Conservation (phyloP, 2,329 filamentous ascomycete genomes). For the Aspergillus costaricaensis region DNA sequence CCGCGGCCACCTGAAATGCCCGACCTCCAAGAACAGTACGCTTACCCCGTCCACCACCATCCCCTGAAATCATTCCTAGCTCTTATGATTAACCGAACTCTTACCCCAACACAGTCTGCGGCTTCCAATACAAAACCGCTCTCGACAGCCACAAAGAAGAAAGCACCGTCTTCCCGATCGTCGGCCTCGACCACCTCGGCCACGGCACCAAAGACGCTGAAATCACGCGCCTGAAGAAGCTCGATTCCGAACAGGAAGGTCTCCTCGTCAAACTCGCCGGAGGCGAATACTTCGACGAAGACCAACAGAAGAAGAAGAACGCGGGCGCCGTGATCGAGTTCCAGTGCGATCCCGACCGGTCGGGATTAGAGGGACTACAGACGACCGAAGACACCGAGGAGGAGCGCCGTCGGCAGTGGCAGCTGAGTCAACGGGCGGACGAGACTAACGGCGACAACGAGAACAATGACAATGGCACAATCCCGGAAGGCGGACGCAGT, state of each 20-base stretch:
- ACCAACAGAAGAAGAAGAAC: conserved; percentile 57
- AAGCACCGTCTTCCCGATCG: conserved; percentile 68
- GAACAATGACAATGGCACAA: conserved; percentile 12
- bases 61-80: neutral
- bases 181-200: conserved; percentile 65
- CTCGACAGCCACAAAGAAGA: conserved; percentile 54
- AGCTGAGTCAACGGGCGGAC: conserved; percentile 11
- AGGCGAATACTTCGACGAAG: conserved; percentile 50
- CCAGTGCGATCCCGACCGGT: conserved; percentile 71
- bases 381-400: conserved; percentile 31
- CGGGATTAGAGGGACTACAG: conserved; percentile 65
- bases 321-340: conserved; percentile 74
- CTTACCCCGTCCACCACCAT: neutral
- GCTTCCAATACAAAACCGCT: conserved; percentile 61
- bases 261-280: conserved; percentile 68
- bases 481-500: conserved; percentile 51
- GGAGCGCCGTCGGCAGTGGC: conserved; percentile 24
- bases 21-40: conserved; percentile 39
- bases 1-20: conserved; percentile 32
- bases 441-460: conserved; percentile 22
- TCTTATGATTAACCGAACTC: neutral
- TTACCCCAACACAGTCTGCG: conserved; percentile 65
- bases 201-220: conserved; percentile 59
- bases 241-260: conserved; percentile 70
- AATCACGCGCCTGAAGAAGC: conserved; percentile 65